Evolutionary conservation across 2,329 filamentous ascomycete genomes (phyloP).

Genomic region (Fusarium citri): DNA sequence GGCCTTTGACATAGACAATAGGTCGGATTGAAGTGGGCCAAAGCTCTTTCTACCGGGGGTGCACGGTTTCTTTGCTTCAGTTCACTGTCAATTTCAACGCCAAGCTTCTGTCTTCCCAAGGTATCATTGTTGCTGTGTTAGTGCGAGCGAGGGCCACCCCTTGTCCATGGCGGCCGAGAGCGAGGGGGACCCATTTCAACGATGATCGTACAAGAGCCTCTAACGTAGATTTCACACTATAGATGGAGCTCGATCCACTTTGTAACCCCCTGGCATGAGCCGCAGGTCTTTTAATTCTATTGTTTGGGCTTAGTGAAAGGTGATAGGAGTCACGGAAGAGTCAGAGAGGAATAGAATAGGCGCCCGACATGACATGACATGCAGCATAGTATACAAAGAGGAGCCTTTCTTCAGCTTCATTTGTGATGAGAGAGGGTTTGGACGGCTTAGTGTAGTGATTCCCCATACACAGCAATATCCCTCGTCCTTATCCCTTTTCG

Average conservation of each 20-base stretch:
- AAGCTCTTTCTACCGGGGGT: slow-evolving; percentile 5
- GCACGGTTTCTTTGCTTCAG: slow-evolving; percentile 24
- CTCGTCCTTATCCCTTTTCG: slow-evolving; percentile 37
- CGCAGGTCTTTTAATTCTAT: slow-evolving; percentile 19
- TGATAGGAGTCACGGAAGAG: slow-evolving; percentile 6
- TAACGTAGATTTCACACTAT: slow-evolving; percentile 9
- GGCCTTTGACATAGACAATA: slow-evolving; percentile 12
- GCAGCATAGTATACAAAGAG: slow-evolving; percentile 15
- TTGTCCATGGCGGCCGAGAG: slow-evolving; percentile 16
- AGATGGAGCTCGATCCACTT: slow-evolving; percentile 31
- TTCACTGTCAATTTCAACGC: slow-evolving; percentile 10
- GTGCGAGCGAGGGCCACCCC: slow-evolving; percentile 15
- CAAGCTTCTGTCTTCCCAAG: slow-evolving; percentile 16
- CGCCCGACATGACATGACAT: slow-evolving; percentile 24
- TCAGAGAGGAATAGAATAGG: slow-evolving; percentile 17
- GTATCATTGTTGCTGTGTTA: slow-evolving; percentile 1
- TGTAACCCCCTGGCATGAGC: slow-evolving; percentile 29
- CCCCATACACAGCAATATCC: slow-evolving; percentile 30
- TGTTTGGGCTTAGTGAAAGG: neutral
- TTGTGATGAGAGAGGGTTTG: neutral
- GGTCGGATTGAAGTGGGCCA: slow-evolving; percentile 24
- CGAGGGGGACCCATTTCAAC: neutral
- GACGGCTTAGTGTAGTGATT: slow-evolving; percentile 7
- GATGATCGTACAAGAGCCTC: slow-evolving; percentile 35
- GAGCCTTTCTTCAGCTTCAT: slow-evolving; percentile 18